Evolutionary conservation across 1,284 basidiomycete species (phyloP), one percentile per base, ranked within the genome.

Genomic region (Cryptococcus depauperatus): DNA sequence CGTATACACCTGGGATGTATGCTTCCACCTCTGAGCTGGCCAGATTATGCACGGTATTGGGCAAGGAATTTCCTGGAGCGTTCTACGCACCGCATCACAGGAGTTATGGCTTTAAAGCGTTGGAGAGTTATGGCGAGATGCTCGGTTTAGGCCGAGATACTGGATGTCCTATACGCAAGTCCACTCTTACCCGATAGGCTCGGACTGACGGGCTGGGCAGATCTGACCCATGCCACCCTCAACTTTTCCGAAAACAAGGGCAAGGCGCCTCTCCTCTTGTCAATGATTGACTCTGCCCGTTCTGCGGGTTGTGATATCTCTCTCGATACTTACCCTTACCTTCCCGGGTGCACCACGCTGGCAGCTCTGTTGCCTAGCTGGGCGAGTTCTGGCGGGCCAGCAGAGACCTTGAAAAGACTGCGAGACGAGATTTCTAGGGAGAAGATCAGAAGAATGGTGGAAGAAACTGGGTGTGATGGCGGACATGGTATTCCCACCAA

Each of bases 1-100:
- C 68, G 5, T 70, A 70, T 43, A 66, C 66, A 1, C 68, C 68
- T 1, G 68, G 68, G 10, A 70, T 70, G 68, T 70, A 70, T 49
- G 68, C 68, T 2, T 58, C 58, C 11, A 64, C 55, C 13, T 58
- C 59, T 5, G 68, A 70, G 50, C 57, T 70, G 1, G 58, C 54
- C 0, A 44, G 48, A 2, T 48, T 70, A 3, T 69, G 65, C 41
- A 27, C 44, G 11, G 42, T 49, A 1, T 49, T 70, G 4, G 53
- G 52, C 3, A 27, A 51, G n/a, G 54, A 60, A 37, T 68, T 47
- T 38, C 62, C 58, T 2, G 62, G 57, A 1, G 47, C 64, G 2
- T 69, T 55, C 49, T 70, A 70, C 41, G 62, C 64, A 3, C 68
- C 68, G 8, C 68, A 70, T 52, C 63, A 65, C 48, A 56, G 68